A percentile compares a stretch with the other conserved stretches of the same genome.
phyloP scores from a whole-genome alignment of 352 stramenopile genomes.

The Aphanomyces euteiches region DNA sequence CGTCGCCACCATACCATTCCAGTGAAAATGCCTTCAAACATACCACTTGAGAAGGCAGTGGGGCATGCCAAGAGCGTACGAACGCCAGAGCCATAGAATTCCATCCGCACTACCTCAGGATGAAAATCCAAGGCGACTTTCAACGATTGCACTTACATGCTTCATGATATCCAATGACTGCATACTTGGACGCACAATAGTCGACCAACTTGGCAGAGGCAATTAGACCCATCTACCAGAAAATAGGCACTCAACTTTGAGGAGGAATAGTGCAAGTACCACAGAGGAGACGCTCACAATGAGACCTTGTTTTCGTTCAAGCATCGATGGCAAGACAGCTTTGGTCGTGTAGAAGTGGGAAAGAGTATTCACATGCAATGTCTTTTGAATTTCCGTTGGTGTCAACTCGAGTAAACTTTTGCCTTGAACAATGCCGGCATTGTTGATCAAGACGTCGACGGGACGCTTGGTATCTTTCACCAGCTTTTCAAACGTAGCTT shows the following conservation, averaged over 20 bases:
- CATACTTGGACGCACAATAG: constrained; percentile 78
- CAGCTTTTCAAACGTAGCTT: constrained; percentile 37
- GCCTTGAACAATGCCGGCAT: constrained; percentile 54
- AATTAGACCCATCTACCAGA: constrained; percentile 56
- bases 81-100: constrained; percentile 57
- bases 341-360: constrained; percentile 74
- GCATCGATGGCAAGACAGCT: constrained; percentile 58
- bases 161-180: constrained; percentile 70
- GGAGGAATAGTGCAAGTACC: constrained; percentile 28
- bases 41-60: constrained; percentile 63
- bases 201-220: constrained; percentile 58
- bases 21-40: constrained; percentile 62
- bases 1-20: constrained; percentile 41
- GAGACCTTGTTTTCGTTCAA: constrained; percentile 43
- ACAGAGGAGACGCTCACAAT: constrained; percentile 77
- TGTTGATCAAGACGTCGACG: constrained; percentile 58
- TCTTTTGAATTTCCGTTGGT: constrained; percentile 44
- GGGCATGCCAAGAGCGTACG: constrained; percentile 72
- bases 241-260: not conserved
- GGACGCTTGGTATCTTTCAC: constrained; percentile 38
- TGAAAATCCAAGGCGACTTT: constrained; percentile 33
- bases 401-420: constrained; percentile 42
- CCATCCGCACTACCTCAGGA: constrained; percentile 54
- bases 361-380: constrained; percentile 59
- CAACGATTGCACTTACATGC: constrained; percentile 38